Evolutionary conservation across 2,329 filamentous ascomycete genomes (phyloP).

Genomic region (Raffaelea albimanens): DNA sequence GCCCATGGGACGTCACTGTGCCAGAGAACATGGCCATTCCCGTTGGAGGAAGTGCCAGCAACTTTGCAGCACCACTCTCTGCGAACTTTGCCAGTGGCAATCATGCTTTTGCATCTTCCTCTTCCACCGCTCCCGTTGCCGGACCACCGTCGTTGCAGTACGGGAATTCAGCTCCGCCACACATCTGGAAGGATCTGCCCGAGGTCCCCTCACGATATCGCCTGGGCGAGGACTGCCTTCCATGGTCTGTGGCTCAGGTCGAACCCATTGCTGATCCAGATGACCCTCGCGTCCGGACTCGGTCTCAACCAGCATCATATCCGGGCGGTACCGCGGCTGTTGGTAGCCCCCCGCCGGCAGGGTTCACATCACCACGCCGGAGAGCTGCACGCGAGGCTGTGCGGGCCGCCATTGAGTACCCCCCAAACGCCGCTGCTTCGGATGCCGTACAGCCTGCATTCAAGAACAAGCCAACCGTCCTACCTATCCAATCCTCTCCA

Average conservation of each 20-base stretch:
- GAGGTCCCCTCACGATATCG: conserved; percentile 27
- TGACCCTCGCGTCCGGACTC: conserved; percentile 13
- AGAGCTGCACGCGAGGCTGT: background rate
- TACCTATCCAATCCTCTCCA: conserved; percentile 4
- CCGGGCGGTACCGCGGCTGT: conserved; percentile 6
- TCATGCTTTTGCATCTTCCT: background rate
- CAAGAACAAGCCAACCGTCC: conserved; percentile 7
- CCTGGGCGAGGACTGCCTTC: conserved; percentile 37
- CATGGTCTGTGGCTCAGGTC: conserved; percentile 28
- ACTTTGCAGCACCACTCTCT: too few relatives aligned
- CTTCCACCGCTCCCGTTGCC: background rate
- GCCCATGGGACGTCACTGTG: conserved; percentile 33
- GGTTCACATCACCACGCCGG: background rate
- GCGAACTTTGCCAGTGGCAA: too few relatives aligned
- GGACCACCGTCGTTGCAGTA: too few relatives aligned
- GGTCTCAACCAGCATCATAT: background rate
- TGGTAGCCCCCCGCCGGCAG: conserved; percentile 6
- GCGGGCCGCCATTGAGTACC: background rate
- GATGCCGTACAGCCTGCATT: background rate
- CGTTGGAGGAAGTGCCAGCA: too few relatives aligned
- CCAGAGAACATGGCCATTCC: background rate
- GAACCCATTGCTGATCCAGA: conserved; percentile 20
- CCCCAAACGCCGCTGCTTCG: background rate
- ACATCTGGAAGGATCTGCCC: conserved; percentile 33
- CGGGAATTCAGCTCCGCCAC: background rate